Percentiles rank a stretch among this genome's conserved stretches.
Conservation (phyloP, 164 flowering plant species). For the Malania oleifera region DNA sequence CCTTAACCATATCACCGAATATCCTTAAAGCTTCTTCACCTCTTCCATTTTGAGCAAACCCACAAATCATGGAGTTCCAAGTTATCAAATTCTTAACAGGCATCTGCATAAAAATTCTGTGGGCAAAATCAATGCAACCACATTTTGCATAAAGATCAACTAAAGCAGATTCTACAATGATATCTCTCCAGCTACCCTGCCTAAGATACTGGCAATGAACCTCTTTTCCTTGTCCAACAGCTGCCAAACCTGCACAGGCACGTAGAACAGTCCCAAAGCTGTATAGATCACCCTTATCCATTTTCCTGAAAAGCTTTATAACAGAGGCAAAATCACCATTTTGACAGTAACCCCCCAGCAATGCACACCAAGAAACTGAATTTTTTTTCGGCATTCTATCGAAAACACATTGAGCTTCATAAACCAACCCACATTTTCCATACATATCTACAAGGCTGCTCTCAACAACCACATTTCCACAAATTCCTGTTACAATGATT, state of each 20-base stretch:
- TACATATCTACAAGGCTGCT: constrained; percentile 94
- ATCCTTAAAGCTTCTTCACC: constrained; percentile 52
- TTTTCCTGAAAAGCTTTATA: constrained; percentile 46
- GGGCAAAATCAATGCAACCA: constrained; percentile 60
- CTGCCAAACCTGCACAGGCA: constrained; percentile 80
- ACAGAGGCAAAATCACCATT: constrained; percentile 51
- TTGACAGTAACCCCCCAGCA: constrained; percentile 74
- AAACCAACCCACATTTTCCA: constrained; percentile 59
- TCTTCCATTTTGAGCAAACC: constrained; percentile 84
- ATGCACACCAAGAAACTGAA: constrained; percentile 71
- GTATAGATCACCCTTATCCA: constrained; percentile 47
- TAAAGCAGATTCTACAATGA: constrained; percentile 81
- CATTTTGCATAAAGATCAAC: constrained; percentile 88
- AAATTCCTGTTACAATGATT: constrained; percentile 40
- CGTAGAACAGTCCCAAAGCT: constrained; percentile 79
- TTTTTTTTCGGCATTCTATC: constrained; percentile 62
- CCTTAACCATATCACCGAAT: constrained; percentile 51
- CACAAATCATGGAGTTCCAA: constrained; percentile 86
- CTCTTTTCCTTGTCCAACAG: constrained; percentile 71
- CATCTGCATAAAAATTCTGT: constrained; percentile 40
- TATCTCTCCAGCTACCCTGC: constrained; percentile 51
- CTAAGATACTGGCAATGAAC: constrained; percentile 81
- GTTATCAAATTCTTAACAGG: constrained; percentile 53
- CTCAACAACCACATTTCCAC: constrained; percentile 63
- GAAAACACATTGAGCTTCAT: constrained; percentile 50